Evolutionary conservation across 2,329 filamentous ascomycete species (phyloP).

Genomic region (Blastomyces silverae): DNA sequence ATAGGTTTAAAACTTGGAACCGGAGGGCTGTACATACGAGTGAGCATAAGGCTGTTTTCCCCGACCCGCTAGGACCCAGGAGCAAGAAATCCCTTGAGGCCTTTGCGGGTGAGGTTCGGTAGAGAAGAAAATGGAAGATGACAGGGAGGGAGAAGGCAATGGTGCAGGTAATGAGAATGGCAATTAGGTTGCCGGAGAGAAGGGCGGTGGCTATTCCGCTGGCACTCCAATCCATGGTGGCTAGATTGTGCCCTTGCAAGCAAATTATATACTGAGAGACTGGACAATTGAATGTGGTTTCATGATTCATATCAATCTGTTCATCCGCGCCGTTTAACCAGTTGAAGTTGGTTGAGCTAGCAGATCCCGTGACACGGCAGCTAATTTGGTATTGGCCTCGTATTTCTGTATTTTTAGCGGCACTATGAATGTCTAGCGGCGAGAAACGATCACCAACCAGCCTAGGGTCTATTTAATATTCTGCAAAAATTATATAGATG

Average conservation of each 20-base stretch:
- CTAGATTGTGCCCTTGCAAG: background rate
- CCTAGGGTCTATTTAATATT: background rate
- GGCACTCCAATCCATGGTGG: slow-evolving; percentile 32
- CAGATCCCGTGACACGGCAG: slow-evolving; percentile 2
- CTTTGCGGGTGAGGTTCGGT: slow-evolving; percentile 57
- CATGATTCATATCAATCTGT: no score
- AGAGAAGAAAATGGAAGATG: slow-evolving; percentile 67
- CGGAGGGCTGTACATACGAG: slow-evolving; percentile 48
- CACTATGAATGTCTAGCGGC: background rate
- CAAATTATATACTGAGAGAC: no score
- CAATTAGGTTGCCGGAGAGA: slow-evolving; percentile 39
- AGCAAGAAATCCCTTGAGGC: slow-evolving; percentile 68
- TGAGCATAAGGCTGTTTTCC: slow-evolving; percentile 84
- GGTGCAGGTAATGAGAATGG: slow-evolving; percentile 60
- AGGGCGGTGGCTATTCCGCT: slow-evolving; percentile 37
- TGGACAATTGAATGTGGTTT: no score
- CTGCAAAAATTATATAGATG: background rate
- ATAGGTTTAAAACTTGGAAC: background rate
- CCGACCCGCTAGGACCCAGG: slow-evolving; percentile 70
- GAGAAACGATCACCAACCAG: background rate
- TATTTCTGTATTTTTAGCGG: background rate
- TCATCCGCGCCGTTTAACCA: no score
- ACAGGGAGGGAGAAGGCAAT: slow-evolving; percentile 68
- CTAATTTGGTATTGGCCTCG: background rate
- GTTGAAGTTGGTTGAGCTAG: no score